phyloP scores from a whole-genome alignment of 495 filamentous ascomycete species.

The Parachaetomium inaequale region DNA sequence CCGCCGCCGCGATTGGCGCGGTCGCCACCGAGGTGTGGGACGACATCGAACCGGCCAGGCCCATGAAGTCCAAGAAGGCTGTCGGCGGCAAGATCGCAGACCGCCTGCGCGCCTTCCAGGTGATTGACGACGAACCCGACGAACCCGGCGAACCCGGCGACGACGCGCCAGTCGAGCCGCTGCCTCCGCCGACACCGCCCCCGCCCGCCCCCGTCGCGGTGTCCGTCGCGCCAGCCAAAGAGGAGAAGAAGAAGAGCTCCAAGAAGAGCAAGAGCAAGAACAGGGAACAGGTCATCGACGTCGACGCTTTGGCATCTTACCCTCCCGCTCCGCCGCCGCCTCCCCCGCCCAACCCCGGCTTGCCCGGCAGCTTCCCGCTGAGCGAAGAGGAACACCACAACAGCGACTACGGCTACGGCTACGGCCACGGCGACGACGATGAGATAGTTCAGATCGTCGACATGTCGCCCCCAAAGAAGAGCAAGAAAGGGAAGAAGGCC shows the following conservation, averaged over 20 bases:
- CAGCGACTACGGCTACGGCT: constrained; percentile 6
- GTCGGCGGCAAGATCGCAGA: constrained; percentile 51
- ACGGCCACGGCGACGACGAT: constrained; percentile 28
- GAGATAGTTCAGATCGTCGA: constrained; percentile 48
- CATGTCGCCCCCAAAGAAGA: constrained; percentile 42
- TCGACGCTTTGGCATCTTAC: constrained; percentile 19
- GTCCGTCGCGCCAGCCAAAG: constrained; percentile 16
- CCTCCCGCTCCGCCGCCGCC: constrained; percentile 22
- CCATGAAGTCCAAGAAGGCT: constrained; percentile 42
- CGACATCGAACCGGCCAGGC: constrained; percentile 34
- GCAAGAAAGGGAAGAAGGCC: constrained; percentile 32
- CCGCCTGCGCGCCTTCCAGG: constrained; percentile 51
- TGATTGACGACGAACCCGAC: constrained; percentile 40
- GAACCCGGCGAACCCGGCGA: constrained; percentile 9
- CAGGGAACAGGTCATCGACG: constrained; percentile 14
- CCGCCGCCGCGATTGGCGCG: constrained; percentile 19
- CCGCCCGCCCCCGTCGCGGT: constrained; percentile 16
- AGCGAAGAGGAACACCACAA: constrained; percentile 33
- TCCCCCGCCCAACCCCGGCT: constrained; percentile 42
- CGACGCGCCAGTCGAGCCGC: constrained; percentile 9
- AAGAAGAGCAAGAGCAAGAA: constrained; percentile 27
- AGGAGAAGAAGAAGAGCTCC: constrained; percentile 26
- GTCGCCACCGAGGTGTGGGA: constrained; percentile 33
- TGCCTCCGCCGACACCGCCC: constrained; percentile 24
- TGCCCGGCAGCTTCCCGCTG: constrained; percentile 49